Evolutionary conservation across 2,329 filamentous ascomycete genomes (phyloP).

Genomic region (Pestalotiopsis sp.): DNA sequence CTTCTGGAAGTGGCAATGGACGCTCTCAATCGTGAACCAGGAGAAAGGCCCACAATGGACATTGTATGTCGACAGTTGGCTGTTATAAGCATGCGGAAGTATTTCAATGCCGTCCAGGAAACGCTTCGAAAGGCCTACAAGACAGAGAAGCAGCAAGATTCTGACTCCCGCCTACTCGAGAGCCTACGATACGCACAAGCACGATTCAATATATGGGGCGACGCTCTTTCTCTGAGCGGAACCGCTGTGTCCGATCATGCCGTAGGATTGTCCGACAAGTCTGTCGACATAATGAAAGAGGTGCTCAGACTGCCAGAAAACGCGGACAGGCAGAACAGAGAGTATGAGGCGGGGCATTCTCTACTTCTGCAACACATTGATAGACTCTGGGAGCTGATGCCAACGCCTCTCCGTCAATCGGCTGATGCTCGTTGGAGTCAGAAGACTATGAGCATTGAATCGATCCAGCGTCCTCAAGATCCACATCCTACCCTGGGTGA

Average conservation of each 20-base stretch:
- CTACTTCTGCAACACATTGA: no score
- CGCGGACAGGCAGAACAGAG: no score
- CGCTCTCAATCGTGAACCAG: neutral
- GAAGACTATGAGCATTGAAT: no score
- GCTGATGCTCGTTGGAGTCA: no score
- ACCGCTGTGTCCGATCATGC: neutral
- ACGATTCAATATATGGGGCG: neutral
- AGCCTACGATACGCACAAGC: neutral
- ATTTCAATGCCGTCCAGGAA: neutral
- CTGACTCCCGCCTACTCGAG: neutral
- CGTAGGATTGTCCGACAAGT: no score
- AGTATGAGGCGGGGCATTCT: no score
- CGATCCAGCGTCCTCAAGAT: no score
- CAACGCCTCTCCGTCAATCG: no score
- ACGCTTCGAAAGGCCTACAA: neutral
- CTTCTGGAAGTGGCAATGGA: neutral
- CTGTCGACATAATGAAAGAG: no score
- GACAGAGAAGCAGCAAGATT: neutral
- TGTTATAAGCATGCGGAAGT: neutral
- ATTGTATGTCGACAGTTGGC: neutral
- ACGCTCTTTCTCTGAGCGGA: neutral
- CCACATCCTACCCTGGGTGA: no score
- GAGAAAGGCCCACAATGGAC: neutral
- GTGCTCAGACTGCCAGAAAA: no score
- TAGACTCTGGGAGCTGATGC: no score